Evolutionary conservation across 148 eudicot species (phyloP), one percentile per base, ranked within the genome.

Genomic region (Cornus suecica): DNA sequence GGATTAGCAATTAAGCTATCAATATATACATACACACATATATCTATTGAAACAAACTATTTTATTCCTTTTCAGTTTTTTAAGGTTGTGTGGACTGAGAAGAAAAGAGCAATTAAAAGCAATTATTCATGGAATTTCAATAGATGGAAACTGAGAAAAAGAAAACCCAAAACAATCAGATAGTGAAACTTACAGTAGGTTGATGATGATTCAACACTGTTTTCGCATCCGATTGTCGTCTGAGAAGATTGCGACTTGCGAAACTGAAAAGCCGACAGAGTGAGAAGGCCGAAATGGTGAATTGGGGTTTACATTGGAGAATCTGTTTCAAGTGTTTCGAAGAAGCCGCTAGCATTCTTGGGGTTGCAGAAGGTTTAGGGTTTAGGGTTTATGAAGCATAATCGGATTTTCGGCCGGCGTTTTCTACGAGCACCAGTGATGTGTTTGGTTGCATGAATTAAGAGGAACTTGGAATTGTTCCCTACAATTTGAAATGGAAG

Each of bases 331-430:
- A 20, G 31, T 27, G 14, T 26, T 28, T 60, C 2, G 68, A 69
- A 37, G 68, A 69, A 37, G 60, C n/a, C 22, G 79, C 67, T 0
- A 68, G 70, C 78, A 76, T 68, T 68, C 27, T 58, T 5, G 73
- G 62, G 67, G 15, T 54, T 71, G 45, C 62, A 58, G 62, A 58
- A n/a, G n/a, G 8, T 22, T 22, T 58, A 58, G 62, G 62, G 62
- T 58, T 58, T 58, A 58, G 62, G 62, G 62, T 58, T 58, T 58
- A 58, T 18, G 62, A 18, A 6, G 8, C 42, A 37, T 37, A 8
- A 37, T 37, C 42, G 42, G 42, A 8, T 37, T 37, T 3, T 37
- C n/a, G 42, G 42, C 42, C 42, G 42, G 42, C 42, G 42, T 37
- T 37, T 37, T 37, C 42, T 3, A 37, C 9, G 9, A 37, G 42